Base-by-base conservation (phyloP, 805 yeast genomes). In the Kazachstania kunashirensis region DNA sequence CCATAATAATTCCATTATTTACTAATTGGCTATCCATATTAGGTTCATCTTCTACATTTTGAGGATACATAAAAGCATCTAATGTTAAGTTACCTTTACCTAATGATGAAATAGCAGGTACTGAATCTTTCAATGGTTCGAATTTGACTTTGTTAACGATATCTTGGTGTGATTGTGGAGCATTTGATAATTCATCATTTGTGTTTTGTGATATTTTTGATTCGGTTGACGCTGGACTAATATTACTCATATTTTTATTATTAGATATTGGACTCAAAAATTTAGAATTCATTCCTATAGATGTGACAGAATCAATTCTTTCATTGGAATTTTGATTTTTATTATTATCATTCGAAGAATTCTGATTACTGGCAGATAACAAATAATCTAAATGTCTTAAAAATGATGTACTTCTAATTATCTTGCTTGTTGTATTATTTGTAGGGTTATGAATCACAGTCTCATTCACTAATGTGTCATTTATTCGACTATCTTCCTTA, bases 61-160 rank as follows among this genome's bases (percentile, higher is more conserved):
- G 24, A 8, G 37, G 27, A 19, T 35, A 43, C 1, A 42, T 49
- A 23, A 60, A 46, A 6, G 49, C 65, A 33, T 62, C 67, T 19
- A 71, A 53, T 0, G 66, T 61, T 27, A 75, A 57, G 38, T 71
- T 69, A 2, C 82, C 82, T 31, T 61, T 61, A 4, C 82, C 82
- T 48, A 75, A 49, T 0, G 79, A 66, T 20, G 69, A 62, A 11
- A 75, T 50, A 0, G 76, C 72, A 4, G 73, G 69, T 62, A 42
- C 69, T 46, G 12, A 24, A 13, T 4, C n/a, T 20, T 24, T 34
- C 21, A 25, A 66, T 61, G 47, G 48, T 38, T 52, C 46, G 28
- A 56, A 55, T 34, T 53, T 50, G 5, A 55, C 59, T 29, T 48
- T 53, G 23, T 47, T 47, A 4, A 48, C 37, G 9, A 37, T 33